Percentiles rank a stretch among this genome's conserved stretches.
These are phyloP conservation scores for Madurella fahalii DNA, from an alignment of 2,329 filamentous ascomycete species.

Conservation along the genomic window DNA sequence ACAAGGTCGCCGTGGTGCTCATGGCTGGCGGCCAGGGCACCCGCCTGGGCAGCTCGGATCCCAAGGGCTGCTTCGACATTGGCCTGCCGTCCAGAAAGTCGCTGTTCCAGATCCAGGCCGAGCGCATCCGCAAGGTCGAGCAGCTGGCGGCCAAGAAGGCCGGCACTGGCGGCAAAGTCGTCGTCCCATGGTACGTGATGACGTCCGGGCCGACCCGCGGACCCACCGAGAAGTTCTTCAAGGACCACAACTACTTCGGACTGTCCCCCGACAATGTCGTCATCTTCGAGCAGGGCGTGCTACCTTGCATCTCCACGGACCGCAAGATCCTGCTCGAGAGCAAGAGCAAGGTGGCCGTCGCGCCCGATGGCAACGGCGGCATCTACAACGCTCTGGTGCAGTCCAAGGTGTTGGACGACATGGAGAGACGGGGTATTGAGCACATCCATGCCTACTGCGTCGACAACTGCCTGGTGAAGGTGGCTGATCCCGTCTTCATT, in stretches of 20 bases:
- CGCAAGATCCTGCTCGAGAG: conserved; percentile 93
- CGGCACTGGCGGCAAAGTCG: conserved; percentile 47
- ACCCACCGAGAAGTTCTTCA: conserved; percentile 91
- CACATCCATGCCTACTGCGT: conserved; percentile 98
- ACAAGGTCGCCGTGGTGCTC: conserved; percentile 80
- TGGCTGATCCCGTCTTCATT: conserved; percentile 94
- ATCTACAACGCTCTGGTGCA: conserved; percentile 88
- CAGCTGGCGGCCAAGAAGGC: conserved; percentile 70
- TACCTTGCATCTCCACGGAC: conserved; percentile 95
- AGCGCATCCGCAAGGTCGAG: conserved; percentile 86
- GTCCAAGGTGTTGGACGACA: conserved; percentile 77
- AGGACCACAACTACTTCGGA: conserved; percentile 87
- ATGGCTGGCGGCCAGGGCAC: conserved; percentile 98
- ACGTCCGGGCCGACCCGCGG: conserved; percentile 90
- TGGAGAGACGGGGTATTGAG: conserved; percentile 83
- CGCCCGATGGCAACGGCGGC: conserved; percentile 94
- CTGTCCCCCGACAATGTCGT: conserved; percentile 78
- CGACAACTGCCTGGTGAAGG: conserved; percentile 98
- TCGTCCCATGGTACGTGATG: conserved; percentile 99
- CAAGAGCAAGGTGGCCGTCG: conserved; percentile 88
- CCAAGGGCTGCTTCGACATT: conserved; percentile 97
- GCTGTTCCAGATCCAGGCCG: conserved; percentile 94
- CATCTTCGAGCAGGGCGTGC: conserved; percentile 94
- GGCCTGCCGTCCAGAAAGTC: conserved; percentile 89
- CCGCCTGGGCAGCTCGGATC: conserved; percentile 85